Conservation (phyloP, 345 rosid genomes). For the Jatropha curcas region DNA sequence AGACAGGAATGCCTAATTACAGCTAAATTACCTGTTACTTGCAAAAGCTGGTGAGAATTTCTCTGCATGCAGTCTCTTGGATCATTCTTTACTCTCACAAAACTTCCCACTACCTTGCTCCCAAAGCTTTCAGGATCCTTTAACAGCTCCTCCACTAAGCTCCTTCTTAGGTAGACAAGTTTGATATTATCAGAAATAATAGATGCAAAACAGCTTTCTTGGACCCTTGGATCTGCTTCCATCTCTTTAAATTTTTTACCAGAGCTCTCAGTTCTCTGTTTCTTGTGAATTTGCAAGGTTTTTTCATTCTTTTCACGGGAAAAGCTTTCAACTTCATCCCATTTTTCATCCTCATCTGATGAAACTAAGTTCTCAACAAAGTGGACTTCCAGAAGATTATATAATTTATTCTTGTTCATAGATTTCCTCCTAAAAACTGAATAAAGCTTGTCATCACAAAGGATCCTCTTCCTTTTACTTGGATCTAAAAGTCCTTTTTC, state of each 20-base stretch:
- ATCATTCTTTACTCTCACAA: conserved; percentile 53
- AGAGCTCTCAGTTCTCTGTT: conserved; percentile 20
- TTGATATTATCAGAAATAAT: conserved; percentile 50
- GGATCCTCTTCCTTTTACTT: conserved; percentile 32
- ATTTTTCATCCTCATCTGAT: conserved; percentile 21
- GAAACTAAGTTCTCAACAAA: conserved; percentile 37
- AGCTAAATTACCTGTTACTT: conserved; percentile 24
- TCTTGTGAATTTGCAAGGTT: conserved; percentile 27
- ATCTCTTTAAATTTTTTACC: conserved; percentile 8
- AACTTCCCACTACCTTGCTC: conserved; percentile 53
- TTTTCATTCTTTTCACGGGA: conserved; percentile 21
- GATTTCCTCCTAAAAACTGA: conserved; percentile 44
- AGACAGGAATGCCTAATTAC: neutral
- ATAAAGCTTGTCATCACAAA: conserved; percentile 46
- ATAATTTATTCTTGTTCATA: conserved; percentile 29
- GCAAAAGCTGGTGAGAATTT: conserved; percentile 28
- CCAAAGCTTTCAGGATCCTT: conserved; percentile 35
- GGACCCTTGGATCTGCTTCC: conserved; percentile 25
- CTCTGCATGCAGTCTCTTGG: conserved; percentile 26
- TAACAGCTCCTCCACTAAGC: conserved; percentile 42
- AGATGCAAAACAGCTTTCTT: conserved; percentile 41
- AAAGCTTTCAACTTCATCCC: conserved; percentile 22
- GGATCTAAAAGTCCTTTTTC: conserved; percentile 31
- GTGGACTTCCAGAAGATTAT: conserved; percentile 37
- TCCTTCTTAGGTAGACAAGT: conserved; percentile 52